Base-by-base conservation (phyloP, 225 moss, liverwort and hornwort species). In the Marchantia paleacea region DNA sequence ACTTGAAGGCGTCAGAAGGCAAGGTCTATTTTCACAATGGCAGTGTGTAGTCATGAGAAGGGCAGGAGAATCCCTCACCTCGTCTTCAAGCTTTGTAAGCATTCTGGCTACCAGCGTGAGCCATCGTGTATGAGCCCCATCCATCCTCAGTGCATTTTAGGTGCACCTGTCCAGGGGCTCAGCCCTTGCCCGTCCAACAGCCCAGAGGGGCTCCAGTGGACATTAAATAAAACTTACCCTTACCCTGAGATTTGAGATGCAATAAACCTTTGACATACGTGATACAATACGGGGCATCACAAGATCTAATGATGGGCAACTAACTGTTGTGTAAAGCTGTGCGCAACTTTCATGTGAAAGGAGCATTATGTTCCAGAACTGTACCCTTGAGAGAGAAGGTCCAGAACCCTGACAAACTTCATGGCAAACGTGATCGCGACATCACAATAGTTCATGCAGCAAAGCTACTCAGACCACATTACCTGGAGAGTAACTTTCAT, bases 61-160 rank as follows among this genome's bases (percentile, higher is more conserved):
- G 90, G 92, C 93, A 89, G 89, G 90, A 94, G 89, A 92, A 95
- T 95, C 95, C 95, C 99, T 99, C 99, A 99, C 99, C 99, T 99
- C 95, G 85, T 88, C 77, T 78, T 82, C 89, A 92, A 86, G 83
- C 92, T 83, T 88, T 91, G 90, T 87, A 85, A 92, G 87, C 89
- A 95, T 89, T 94, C 85, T 94, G 95, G 95, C 91, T 93, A 99
- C 90, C 99, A 90, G 95, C 99, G 90, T 87, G 83, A 86, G 84
- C 82, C 86, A 83, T 84, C 84, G 86, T 85, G 85, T 78, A 70
- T 84, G 87, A 87, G 96, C 89, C 94, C 91, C 94, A 91, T 97
- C 96, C 94, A 91, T 93, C 92, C 91, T 93, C 91, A 88, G 94
- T 94, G 94, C 94, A 94, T 93, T 94, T 94, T 75, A 90, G 84